Evolutionary conservation across 2,329 filamentous ascomycete species (phyloP).

Genomic region (Ophioceras dolichostomum): DNA sequence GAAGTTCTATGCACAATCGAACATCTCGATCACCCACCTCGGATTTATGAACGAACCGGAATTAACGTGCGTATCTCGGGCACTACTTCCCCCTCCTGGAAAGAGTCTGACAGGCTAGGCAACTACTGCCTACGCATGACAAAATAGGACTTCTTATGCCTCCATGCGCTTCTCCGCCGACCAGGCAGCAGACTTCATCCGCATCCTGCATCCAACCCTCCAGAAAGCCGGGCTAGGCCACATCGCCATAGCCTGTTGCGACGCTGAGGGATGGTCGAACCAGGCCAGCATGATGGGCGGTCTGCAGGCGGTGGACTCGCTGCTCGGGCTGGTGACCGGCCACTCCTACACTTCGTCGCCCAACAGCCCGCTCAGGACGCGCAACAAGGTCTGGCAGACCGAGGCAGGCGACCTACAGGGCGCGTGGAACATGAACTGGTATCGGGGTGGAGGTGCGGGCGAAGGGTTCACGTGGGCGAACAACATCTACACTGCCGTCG

Average conservation of each 20-base stretch:
- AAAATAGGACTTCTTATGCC: conserved; percentile 13
- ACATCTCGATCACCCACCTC: conserved; percentile 14
- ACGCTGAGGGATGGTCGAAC: conserved; percentile 26
- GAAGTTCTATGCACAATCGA: conserved; percentile 8
- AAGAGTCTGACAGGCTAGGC: background rate
- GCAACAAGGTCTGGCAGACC: conserved; percentile 30
- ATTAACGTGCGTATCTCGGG: conserved; percentile 5
- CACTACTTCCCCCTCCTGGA: no score
- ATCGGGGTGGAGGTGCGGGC: conserved; percentile 24
- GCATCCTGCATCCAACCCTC: conserved; percentile 28
- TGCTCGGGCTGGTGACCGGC: conserved; percentile 25
- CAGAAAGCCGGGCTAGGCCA: conserved; percentile 18
- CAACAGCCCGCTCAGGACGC: conserved; percentile 17
- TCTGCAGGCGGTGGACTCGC: conserved; percentile 13
- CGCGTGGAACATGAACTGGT: conserved; percentile 12
- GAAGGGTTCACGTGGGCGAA: conserved; percentile 36
- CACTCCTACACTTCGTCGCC: conserved; percentile 29
- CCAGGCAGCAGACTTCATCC: conserved; percentile 23
- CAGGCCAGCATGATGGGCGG: conserved; percentile 17
- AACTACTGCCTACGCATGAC: no score
- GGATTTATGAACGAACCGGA: conserved; percentile 21
- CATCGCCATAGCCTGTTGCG: conserved; percentile 27
- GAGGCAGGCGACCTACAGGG: conserved; percentile 30
- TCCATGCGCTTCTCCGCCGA: conserved; percentile 19
- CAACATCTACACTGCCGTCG: conserved; percentile 28